Evolutionary conservation across 148 eudicot genomes (phyloP), one percentile per base, ranked within the genome.

Genomic region (Bassia scoparia): DNA sequence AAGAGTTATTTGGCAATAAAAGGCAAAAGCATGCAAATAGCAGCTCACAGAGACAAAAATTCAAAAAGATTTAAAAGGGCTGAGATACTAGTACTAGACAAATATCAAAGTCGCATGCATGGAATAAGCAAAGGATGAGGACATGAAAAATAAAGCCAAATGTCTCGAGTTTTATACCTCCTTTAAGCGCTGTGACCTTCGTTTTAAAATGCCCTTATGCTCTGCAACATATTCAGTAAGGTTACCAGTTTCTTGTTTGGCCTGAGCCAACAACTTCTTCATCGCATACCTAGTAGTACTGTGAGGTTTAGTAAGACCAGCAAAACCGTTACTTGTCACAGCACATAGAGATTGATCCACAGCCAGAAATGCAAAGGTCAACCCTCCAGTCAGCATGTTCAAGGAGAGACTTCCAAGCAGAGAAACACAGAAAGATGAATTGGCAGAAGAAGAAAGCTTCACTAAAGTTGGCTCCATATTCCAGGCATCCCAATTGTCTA

Each of bases 361-460:
- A 52, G 84, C 86, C 35, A 95, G 82, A 81, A 84, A 91, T 38
- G 97, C 92, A 81, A 89, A 94, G 27, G 89, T 84, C 70, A 94
- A 75, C 68, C 98, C 98, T 26, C 96, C 96, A 37, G 98, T 88
- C 68, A 91, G 93, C 89, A 95, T 83, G 75, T 87, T 87, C 73
- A 86, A 67, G 55, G 93, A 91, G 69, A 91, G 53, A 49, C 90
- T 86, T 69, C 98, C 98, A 78, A 95, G 93, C 64, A 95, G 83
- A 77, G 91, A 86, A 24, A 89, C 83, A 63, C 85, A 84, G 54
- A 95, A 95, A 61, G 86, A 76, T 71, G 89, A 68, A 41, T 79
- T 71, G 49, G 68, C 74, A 62, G 86, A 68, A 62, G 83, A 77
- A 74, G 55, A 72, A n/a, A 95, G 73, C 61, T 84, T 87, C 53